Percentiles rank a stretch among this genome's conserved stretches.
These are phyloP conservation scores for Austropuccinia psidii DNA, from an alignment of 1,284 basidiomycete genomes.

Conservation along the genomic window DNA sequence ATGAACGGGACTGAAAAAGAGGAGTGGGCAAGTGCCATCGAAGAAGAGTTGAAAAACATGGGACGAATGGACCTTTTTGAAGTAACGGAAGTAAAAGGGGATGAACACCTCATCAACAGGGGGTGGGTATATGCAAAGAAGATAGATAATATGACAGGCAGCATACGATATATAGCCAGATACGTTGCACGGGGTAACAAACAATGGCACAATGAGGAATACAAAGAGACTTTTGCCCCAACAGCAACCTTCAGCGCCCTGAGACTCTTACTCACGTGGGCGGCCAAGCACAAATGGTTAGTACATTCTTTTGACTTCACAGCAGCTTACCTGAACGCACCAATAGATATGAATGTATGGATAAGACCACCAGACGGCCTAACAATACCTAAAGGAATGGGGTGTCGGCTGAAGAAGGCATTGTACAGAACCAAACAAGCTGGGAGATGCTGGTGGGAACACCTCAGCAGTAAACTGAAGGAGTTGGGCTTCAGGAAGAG, in stretches of 20 bases:
- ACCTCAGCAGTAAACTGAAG: background rate
- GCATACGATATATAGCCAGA: too few species aligned
- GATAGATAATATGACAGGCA: too few species aligned
- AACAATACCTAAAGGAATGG: background rate
- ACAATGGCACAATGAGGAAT: too few species aligned
- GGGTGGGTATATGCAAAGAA: too few species aligned
- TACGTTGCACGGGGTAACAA: too few species aligned
- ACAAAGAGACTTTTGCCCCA: constrained; percentile 6
- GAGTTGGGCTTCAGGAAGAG: background rate
- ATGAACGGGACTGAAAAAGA: background rate
- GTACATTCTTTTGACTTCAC: constrained; percentile 17
- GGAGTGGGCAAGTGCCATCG: background rate
- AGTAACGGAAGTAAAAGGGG: background rate
- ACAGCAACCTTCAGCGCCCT: constrained; percentile 11
- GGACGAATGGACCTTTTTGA: too few species aligned
- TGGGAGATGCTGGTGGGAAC: constrained; percentile 17
- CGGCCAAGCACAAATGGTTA: background rate
- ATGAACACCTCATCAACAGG: too few species aligned
- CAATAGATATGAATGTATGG: constrained; percentile 1
- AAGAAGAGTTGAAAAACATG: too few species aligned
- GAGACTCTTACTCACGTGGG: background rate
- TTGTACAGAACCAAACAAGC: constrained; percentile 8
- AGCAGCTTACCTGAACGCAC: constrained; percentile 21
- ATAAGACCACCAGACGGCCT: background rate
- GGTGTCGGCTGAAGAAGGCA: background rate